phyloP scores from a whole-genome alignment of 2,329 filamentous ascomycete genomes.

The Pseudogymnoascus destructans region DNA sequence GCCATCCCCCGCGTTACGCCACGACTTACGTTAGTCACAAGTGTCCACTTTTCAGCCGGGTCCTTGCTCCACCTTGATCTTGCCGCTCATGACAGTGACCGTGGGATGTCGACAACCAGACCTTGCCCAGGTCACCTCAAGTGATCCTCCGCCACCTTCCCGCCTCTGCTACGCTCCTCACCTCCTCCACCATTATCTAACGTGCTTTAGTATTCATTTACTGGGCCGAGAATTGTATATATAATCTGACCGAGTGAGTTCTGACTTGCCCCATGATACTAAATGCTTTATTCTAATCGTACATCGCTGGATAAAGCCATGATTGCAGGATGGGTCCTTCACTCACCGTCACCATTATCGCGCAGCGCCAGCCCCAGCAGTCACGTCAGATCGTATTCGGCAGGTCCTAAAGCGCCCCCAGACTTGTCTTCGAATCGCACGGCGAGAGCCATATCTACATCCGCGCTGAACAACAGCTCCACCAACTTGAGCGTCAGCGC shows the following conservation, averaged over 20 bases:
- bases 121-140: not conserved
- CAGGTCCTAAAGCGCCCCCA: not conserved
- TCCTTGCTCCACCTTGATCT: not conserved
- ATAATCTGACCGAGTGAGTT: constrained; percentile 1
- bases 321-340: constrained; percentile 7
- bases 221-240: not conserved
- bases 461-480: not conserved
- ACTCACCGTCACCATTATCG: not conserved
- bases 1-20: too few species aligned
- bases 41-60: not conserved
- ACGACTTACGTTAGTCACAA: too few species aligned
- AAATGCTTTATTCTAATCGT: constrained; percentile 3
- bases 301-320: not conserved
- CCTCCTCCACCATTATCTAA: not conserved
- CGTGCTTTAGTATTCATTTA: not conserved
- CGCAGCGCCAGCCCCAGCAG: constrained; percentile 3
- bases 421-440: constrained; percentile 4
- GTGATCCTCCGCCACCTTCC: not conserved
- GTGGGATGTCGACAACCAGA: not conserved
- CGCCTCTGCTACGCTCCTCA: not conserved
- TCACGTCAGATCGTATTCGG: not conserved
- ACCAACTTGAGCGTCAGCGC: not conserved
- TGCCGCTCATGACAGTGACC: not conserved
- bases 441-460: not conserved
- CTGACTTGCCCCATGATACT: not conserved